Evolutionary conservation across 345 rosid species (phyloP).

Genomic region (Rhodomyrtus tomentosa): DNA sequence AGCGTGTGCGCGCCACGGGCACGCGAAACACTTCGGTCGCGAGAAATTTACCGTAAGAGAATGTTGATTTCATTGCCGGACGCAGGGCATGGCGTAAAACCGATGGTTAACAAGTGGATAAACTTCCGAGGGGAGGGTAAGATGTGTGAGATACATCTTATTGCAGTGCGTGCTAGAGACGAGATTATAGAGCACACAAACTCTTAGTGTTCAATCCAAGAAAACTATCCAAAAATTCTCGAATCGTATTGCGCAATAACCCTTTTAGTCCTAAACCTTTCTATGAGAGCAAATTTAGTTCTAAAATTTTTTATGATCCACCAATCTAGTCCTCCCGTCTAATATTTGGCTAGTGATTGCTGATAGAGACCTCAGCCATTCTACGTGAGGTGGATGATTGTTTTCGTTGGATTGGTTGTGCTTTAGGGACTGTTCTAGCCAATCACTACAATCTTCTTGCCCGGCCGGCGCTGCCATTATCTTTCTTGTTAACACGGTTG

Average conservation of each 20-base stretch:
- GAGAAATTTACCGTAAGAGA: background rate
- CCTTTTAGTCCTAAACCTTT: too few relatives aligned
- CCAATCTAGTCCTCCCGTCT: too few relatives aligned
- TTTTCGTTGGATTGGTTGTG: background rate
- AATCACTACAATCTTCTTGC: background rate
- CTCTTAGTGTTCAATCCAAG: background rate
- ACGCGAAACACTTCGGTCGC: background rate
- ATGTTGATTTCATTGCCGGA: rapidly evolving
- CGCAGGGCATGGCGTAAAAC: background rate
- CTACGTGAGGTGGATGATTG: too few relatives aligned
- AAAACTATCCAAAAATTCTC: too few relatives aligned
- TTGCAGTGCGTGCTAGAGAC: background rate
- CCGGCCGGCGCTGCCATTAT: background rate
- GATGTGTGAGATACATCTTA: background rate
- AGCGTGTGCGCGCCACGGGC: background rate
- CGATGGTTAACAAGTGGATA: background rate
- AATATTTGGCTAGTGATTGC: too few relatives aligned
- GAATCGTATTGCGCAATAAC: rapidly evolving
- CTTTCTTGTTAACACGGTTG: background rate
- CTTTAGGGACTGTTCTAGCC: background rate
- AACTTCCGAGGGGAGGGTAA: background rate
- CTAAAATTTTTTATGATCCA: too few relatives aligned
- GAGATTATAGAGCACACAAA: background rate
- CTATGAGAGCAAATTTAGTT: too few relatives aligned
- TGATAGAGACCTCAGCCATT: too few relatives aligned